Conservation (phyloP, 106 monocot genomes). For the Hemerocallis citrina region DNA sequence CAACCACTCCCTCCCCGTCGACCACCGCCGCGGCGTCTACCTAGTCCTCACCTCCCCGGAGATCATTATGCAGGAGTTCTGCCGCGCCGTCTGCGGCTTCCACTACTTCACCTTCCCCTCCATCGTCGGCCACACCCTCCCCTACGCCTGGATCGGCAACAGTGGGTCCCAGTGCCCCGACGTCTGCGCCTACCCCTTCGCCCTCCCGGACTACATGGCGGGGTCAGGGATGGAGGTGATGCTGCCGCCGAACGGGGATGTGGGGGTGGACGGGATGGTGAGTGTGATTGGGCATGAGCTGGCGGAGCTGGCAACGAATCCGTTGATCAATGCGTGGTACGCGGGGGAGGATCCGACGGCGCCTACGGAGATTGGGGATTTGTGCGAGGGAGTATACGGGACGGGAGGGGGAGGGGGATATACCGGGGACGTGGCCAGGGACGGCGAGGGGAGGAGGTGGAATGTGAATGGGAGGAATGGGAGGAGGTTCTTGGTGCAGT, state of each 20-base stretch:
- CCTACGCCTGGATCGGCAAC: constrained; percentile 74
- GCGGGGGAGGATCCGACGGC: constrained; percentile 75
- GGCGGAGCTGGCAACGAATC: constrained; percentile 68
- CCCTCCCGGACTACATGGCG: constrained; percentile 50
- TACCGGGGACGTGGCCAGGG: constrained; percentile 44
- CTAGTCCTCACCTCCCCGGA: constrained; percentile 50
- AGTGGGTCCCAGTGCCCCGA: constrained; percentile 61
- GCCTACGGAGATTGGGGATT: constrained; percentile 74
- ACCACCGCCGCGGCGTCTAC: constrained; percentile 59
- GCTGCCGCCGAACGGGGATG: constrained; percentile 58
- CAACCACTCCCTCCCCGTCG: constrained; percentile 29
- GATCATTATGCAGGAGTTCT: constrained; percentile 55
- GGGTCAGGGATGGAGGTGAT: constrained; percentile 22
- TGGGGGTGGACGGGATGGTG: constrained; percentile 65
- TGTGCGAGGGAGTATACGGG: constrained; percentile 71
- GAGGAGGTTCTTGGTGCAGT: constrained; percentile 58
- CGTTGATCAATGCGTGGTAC: constrained; percentile 75
- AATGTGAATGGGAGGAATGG: constrained; percentile 47
- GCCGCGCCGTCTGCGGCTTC: constrained; percentile 61
- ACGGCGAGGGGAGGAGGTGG: constrained; percentile 35
- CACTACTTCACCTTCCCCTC: constrained; percentile 87
- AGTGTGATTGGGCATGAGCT: constrained; percentile 70
- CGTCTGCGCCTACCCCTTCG: constrained; percentile 74
- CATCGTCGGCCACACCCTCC: constrained; percentile 67
- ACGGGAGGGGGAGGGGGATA: constrained; percentile 68